Conservation (phyloP, 2,329 filamentous ascomycete species). For the Neurospora sp. region DNA sequence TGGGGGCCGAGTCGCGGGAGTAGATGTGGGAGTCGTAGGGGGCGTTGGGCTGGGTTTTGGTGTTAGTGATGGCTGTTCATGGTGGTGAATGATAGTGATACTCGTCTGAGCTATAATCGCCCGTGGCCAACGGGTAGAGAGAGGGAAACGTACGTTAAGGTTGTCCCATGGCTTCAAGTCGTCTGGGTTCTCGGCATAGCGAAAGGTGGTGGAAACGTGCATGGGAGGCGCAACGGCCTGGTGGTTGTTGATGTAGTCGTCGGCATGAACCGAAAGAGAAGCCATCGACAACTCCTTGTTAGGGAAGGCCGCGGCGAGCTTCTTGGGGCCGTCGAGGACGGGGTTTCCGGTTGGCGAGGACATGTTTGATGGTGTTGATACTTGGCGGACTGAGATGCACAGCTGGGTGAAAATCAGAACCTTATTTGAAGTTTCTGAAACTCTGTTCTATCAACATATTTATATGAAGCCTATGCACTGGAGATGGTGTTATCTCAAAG, state of each 20-base stretch:
- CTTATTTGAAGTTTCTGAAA: neutral
- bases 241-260: conserved; percentile 64
- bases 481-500: neutral
- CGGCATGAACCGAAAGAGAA: conserved; percentile 71
- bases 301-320: conserved; percentile 21
- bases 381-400: neutral
- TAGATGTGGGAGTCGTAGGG: conserved; percentile 64
- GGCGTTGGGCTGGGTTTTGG: conserved; percentile 32
- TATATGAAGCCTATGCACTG: neutral
- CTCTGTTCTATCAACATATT: neutral
- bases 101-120: too few species aligned
- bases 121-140: too few species aligned
- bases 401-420: neutral
- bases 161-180: conserved; percentile 46
- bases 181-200: conserved; percentile 64
- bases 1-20: conserved; percentile 71
- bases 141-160: conserved; percentile 39
- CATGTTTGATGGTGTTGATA: neutral
- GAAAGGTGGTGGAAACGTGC: conserved; percentile 86
- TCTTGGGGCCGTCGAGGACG: conserved; percentile 13
- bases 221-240: conserved; percentile 79
- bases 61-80: neutral
- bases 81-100: neutral
- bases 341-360: neutral
- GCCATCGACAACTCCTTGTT: conserved; percentile 43